Conservation (phyloP, 2,329 filamentous ascomycete genomes). For the Coleophoma crateriformis region DNA sequence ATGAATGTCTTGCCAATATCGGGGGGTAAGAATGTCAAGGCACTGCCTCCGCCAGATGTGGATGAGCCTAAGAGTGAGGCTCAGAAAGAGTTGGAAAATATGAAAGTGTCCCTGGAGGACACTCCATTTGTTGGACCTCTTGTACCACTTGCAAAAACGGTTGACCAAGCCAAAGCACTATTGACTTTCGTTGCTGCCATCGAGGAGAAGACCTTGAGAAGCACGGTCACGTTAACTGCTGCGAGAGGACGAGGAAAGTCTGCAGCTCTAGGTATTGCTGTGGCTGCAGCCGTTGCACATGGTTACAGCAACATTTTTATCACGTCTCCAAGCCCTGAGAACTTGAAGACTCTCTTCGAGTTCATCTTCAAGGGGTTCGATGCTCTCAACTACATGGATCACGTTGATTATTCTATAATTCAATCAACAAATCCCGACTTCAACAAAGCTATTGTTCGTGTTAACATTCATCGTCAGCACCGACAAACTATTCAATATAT, state of each 20-base stretch:
- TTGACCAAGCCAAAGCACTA: constrained; percentile 95
- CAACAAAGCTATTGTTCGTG: constrained; percentile 96
- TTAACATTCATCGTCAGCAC: constrained; percentile 92
- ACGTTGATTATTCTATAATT: constrained; percentile 95
- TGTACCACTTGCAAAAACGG: constrained; percentile 78
- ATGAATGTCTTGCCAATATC: constrained; percentile 96
- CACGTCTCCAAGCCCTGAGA: constrained; percentile 94
- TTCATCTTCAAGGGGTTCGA: constrained; percentile 99
- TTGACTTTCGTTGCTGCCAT: constrained; percentile 96
- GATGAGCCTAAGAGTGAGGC: constrained; percentile 68
- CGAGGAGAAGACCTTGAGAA: constrained; percentile 88
- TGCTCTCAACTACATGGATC: constrained; percentile 86
- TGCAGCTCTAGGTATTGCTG: constrained; percentile 87
- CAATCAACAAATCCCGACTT: constrained; percentile 98
- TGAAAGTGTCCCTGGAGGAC: constrained; percentile 84
- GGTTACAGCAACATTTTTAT: constrained; percentile 99
- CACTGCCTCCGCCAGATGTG: constrained; percentile 69
- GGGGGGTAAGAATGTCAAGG: constrained; percentile 83
- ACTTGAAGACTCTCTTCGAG: constrained; percentile 96
- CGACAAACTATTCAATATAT: constrained; percentile 99
- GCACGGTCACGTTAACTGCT: constrained; percentile 89
- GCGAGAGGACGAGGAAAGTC: constrained; percentile 96
- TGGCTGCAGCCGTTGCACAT: constrained; percentile 89
- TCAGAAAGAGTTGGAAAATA: constrained; percentile 71
- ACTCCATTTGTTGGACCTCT: constrained; percentile 82